Conservation (phyloP, 371 early-diverging fungal species). For the Mortierella sp. region DNA sequence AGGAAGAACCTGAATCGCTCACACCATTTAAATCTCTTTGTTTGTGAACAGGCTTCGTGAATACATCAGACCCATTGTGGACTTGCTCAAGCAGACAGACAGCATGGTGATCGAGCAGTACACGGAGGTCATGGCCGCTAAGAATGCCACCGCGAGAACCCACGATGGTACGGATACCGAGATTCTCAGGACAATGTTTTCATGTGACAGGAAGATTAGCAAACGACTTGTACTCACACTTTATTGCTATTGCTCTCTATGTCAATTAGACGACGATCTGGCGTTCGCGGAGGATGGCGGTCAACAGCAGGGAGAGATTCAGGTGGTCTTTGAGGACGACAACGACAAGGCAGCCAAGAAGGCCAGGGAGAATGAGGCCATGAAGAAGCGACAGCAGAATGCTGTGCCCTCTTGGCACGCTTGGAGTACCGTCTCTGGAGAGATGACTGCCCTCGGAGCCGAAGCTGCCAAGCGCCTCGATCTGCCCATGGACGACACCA, state of each 20-base stretch:
- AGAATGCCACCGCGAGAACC: conserved; percentile 37
- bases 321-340: conserved; percentile 85
- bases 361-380: conserved; percentile 77
- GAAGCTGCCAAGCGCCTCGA: conserved; percentile 57
- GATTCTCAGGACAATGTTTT: background rate
- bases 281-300: conserved; percentile 83
- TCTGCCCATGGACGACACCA: conserved; percentile 57
- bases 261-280: conserved; percentile 63
- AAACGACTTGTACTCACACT: background rate
- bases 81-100: conserved; percentile 88
- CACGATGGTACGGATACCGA: conserved; percentile 32
- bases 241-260: no score
- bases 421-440: conserved; percentile 77
- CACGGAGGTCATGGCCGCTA: conserved; percentile 43
- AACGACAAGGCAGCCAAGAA: conserved; percentile 75
- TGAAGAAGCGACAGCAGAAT: conserved; percentile 83
- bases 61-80: conserved; percentile 86
- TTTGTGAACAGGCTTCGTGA: conserved; percentile 73
- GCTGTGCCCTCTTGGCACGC: conserved; percentile 88
- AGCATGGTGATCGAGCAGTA: conserved; percentile 67
- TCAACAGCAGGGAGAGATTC: conserved; percentile 78
- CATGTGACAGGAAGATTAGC: background rate
- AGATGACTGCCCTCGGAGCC: conserved; percentile 59
- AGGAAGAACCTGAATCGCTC: background rate
- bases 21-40: conserved; percentile 3